Evolutionary conservation across 768 basidiomycete genomes (phyloP).

Genomic region (Astraeus odoratus): DNA sequence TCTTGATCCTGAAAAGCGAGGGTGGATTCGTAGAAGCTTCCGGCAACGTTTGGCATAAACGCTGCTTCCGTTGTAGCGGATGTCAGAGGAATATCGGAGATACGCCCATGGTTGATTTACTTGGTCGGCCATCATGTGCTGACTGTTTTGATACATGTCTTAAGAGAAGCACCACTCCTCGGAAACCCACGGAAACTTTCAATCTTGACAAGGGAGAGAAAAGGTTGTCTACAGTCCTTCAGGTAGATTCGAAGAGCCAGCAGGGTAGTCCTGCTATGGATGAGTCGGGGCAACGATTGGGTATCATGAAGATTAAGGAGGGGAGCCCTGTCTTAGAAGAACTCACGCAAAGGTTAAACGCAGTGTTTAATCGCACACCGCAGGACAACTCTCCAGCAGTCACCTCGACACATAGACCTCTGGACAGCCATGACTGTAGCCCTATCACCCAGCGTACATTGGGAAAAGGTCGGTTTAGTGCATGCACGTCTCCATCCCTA

Average conservation of each 20-base stretch:
- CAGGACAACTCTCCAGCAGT: conserved; percentile 23
- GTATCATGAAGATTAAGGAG: conserved; percentile 35
- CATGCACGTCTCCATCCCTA: conserved; percentile 5
- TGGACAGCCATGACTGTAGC: conserved; percentile 20
- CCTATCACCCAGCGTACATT: conserved; percentile 21
- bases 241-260: conserved; percentile 20
- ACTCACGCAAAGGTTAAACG: conserved; percentile 38
- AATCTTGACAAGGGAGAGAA: conserved; percentile 19
- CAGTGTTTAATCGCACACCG: conserved; percentile 31
- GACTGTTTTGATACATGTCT: conserved; percentile 79
- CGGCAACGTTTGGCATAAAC: conserved; percentile 73
- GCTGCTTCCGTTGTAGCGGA: conserved; percentile 68
- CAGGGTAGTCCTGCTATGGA: background rate
- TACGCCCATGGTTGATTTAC: conserved; percentile 74
- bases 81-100: conserved; percentile 71
- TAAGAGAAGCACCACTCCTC: conserved; percentile 40
- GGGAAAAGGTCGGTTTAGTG: conserved; percentile 14
- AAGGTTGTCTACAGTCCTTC: conserved; percentile 41
- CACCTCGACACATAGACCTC: conserved; percentile 14
- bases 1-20: conserved; percentile 68
- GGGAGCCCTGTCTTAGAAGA: conserved; percentile 51
- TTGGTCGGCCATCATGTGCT: conserved; percentile 71
- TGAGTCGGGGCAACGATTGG: background rate
- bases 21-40: conserved; percentile 71
- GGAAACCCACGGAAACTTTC: conserved; percentile 32